Conservation (phyloP, 805 yeast species). For the Yarrowia divulgata region DNA sequence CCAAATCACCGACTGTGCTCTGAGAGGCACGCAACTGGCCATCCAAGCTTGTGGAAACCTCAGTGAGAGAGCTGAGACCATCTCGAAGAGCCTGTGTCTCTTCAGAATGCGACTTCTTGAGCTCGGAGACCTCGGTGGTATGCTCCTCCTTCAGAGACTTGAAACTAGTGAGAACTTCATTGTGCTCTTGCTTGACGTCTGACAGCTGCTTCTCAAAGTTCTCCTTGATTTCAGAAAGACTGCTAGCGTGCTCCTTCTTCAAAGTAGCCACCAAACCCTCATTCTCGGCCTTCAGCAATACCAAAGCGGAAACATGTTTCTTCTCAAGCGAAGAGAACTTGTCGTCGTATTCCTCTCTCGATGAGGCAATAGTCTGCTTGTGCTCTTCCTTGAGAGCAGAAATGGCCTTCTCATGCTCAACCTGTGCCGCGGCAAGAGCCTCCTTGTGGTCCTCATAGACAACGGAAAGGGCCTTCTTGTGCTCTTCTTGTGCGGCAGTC, state of each 20-base stretch:
- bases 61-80: not conserved
- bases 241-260: not conserved
- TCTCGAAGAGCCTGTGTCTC: constrained; percentile 21
- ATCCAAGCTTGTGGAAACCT: not conserved
- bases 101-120: not conserved
- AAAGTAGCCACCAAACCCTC: not conserved
- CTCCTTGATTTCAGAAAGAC: not conserved
- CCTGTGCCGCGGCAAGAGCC: not conserved
- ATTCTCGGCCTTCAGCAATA: not conserved
- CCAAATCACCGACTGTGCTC: constrained; percentile 1
- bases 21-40: not conserved
- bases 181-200: constrained; percentile 6
- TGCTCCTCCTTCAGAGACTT: constrained; percentile 11
- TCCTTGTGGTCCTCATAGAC: not conserved
- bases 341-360: not conserved
- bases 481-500: not conserved
- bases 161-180: not conserved
- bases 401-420: not conserved
- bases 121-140: not conserved
- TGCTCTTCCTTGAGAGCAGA: not conserved
- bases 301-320: not conserved
- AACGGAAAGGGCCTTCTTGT: not conserved
- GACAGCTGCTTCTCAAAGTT: not conserved
- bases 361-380: not conserved
- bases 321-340: not conserved